These are phyloP conservation scores for Dictyostelium brefeldianum DNA, from an alignment of 78 protist species.

Conservation along the genomic window DNA sequence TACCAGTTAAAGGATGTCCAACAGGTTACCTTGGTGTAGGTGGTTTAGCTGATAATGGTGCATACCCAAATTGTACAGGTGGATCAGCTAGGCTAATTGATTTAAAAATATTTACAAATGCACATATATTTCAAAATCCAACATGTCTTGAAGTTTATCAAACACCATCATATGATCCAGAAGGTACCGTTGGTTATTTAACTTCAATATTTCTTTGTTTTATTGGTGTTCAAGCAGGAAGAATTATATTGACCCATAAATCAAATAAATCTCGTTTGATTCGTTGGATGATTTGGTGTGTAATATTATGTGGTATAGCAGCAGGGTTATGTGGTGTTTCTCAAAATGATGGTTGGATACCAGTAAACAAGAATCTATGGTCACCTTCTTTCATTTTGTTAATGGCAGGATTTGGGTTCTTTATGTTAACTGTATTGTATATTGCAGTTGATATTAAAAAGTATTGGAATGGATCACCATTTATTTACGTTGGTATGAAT, in stretches of 20 bases:
- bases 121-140: conserved; percentile 82
- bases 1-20: conserved; percentile 85
- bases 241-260: conserved; percentile 25
- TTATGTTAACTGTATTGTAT: conserved; percentile 41
- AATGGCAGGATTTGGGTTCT: conserved; percentile 81
- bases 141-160: conserved; percentile 54
- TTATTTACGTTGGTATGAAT: conserved; percentile 89
- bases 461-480: conserved; percentile 86
- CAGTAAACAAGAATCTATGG: conserved; percentile 90
- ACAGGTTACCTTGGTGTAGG: conserved; percentile 90
- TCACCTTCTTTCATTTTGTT: conserved; percentile 76
- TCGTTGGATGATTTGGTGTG: conserved; percentile 79
- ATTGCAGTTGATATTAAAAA: conserved; percentile 69
- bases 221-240: conserved; percentile 85
- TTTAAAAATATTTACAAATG: conserved; percentile 28
- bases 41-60: conserved; percentile 59
- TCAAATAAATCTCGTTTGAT: conserved; percentile 25
- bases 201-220: conserved; percentile 84
- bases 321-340: conserved; percentile 68
- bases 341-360: conserved; percentile 84
- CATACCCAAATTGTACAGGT: conserved; percentile 84
- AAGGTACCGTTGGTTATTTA: conserved; percentile 87
- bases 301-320: conserved; percentile 39
- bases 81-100: conserved; percentile 85
- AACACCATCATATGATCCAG: conserved; percentile 86